Percentiles rank a stretch among this genome's conserved stretches.
Conservation (phyloP, 2,329 filamentous ascomycete genomes). For the Alternaria sp. region DNA sequence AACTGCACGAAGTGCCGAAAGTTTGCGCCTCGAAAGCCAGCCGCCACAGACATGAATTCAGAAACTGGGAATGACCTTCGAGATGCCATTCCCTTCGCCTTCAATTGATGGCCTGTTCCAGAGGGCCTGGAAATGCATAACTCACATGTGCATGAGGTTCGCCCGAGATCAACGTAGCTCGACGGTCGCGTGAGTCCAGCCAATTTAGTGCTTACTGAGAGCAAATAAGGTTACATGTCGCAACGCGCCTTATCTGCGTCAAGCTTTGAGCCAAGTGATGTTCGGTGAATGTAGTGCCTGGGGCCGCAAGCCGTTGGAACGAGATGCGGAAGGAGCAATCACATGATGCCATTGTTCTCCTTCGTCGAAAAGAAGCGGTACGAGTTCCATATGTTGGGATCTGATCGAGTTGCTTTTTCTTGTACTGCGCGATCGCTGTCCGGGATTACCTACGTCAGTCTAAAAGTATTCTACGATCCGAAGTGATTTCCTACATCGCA, state of each 20-base stretch:
- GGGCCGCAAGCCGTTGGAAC: background rate
- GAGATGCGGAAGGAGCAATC: background rate
- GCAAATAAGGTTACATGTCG: background rate
- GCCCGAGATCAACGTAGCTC: background rate
- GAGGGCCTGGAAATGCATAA: background rate
- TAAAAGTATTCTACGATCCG: background rate
- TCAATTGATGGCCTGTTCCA: background rate
- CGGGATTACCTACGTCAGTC: background rate
- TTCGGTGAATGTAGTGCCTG: background rate
- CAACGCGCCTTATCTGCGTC: background rate
- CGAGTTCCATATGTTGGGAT: background rate
- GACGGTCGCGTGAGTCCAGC: background rate
- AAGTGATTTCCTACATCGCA: background rate
- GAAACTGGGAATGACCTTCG: background rate
- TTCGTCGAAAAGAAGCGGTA: background rate
- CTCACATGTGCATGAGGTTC: background rate
- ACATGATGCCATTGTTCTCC: background rate
- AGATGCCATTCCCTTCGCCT: background rate
- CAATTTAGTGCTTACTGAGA: background rate
- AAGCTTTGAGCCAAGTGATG: background rate
- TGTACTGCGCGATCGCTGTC: background rate
- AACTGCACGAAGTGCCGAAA: background rate
- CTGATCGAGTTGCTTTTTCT: background rate
- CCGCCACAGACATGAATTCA: background rate
- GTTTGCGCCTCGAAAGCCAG: background rate